Evolutionary conservation across 164 flowering plant species (phyloP).

Genomic region (Annona squamosa): DNA sequence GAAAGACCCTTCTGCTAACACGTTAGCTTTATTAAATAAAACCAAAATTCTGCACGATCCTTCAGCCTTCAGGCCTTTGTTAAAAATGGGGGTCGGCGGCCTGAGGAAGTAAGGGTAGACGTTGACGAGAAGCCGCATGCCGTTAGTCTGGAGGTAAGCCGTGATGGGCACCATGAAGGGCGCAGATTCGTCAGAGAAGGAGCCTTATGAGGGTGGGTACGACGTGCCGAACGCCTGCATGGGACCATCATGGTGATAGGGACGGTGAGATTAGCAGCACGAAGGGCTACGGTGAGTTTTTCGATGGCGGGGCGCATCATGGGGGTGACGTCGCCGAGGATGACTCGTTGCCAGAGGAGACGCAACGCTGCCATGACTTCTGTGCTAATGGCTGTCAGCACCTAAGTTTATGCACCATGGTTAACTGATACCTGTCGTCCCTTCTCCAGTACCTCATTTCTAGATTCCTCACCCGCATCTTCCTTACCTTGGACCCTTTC

Average conservation of each 20-base stretch:
- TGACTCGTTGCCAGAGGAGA: slow-evolving; percentile 10
- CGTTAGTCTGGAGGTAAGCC: not conserved
- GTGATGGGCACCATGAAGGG: not conserved
- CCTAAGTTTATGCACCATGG: no score
- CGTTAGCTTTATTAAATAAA: not conserved
- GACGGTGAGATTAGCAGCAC: not conserved
- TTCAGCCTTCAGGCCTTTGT: slow-evolving; percentile 1
- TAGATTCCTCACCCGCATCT: no score
- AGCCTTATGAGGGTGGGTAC: slow-evolving; percentile 3
- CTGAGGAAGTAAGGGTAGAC: slow-evolving; percentile 9
- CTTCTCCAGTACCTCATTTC: no score
- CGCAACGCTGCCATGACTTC: not conserved
- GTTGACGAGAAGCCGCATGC: not conserved
- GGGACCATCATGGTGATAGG: not conserved
- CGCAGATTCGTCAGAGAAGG: not conserved
- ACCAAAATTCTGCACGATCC: slow-evolving; percentile 10
- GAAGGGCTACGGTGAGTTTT: not conserved
- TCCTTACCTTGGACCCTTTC: no score
- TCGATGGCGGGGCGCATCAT: not conserved
- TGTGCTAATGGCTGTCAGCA: no score
- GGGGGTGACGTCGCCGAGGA: not conserved
- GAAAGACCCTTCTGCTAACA: no score
- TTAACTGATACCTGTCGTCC: no score
- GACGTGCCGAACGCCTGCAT: not conserved
- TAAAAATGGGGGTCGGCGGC: slow-evolving; percentile 6